Percentiles rank a stretch among this genome's conserved stretches.
These are phyloP conservation scores for Orychophragmus violaceus DNA, from an alignment of 345 rosid genomes.

Conservation along the genomic window DNA sequence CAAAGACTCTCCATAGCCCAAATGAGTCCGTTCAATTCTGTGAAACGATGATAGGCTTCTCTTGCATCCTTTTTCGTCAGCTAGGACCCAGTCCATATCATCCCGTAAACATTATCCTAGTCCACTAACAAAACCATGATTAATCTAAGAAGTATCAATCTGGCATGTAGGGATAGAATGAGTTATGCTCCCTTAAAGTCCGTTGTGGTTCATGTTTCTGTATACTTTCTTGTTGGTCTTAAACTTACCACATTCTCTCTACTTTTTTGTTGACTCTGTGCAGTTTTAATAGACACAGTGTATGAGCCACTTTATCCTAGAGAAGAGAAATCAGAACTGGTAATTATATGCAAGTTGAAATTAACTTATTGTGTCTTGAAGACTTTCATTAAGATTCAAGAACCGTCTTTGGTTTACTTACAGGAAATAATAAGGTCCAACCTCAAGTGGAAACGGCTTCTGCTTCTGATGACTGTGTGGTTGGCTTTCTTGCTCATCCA, in stretches of 20 bases:
- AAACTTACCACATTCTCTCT: neutral
- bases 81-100: too few species aligned
- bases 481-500: constrained; percentile 63
- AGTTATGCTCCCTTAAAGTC: too few species aligned
- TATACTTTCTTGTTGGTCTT: too few species aligned
- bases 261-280: constrained; percentile 3
- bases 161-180: too few species aligned
- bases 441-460: constrained; percentile 60
- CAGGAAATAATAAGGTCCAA: constrained; percentile 68
- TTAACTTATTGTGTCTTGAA: neutral
- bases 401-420: constrained; percentile 1
- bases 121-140: too few species aligned
- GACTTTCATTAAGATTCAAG: neutral
- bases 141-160: too few species aligned
- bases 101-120: too few species aligned
- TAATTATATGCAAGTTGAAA: constrained; percentile 19
- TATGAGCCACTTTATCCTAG: constrained; percentile 64
- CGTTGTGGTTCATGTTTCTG: neutral
- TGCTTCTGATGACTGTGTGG: constrained; percentile 56
- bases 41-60: too few species aligned
- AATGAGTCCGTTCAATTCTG: too few species aligned
- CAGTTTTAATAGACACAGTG: constrained; percentile 70
- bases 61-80: too few species aligned
- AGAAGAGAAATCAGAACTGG: constrained; percentile 65
- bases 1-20: too few species aligned